Percentiles rank a stretch among this genome's conserved stretches.
phyloP scores from a whole-genome alignment of 139 green algal genomes.

The Pycnococcus provasolii region DNA sequence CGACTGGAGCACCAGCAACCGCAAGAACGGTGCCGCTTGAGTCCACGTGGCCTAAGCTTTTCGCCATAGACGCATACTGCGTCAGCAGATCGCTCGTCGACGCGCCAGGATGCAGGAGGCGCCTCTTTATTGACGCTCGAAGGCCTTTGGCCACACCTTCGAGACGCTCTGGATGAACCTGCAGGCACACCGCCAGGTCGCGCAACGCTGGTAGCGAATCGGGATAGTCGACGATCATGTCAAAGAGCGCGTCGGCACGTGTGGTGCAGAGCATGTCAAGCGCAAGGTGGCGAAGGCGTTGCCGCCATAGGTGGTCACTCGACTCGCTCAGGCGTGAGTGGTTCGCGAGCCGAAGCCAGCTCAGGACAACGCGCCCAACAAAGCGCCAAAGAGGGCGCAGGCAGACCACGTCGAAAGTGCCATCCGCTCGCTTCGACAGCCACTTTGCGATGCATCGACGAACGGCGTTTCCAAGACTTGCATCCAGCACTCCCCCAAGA shows the following conservation, averaged over 20 bases:
- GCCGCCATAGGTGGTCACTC: no score
- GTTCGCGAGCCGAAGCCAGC: no score
- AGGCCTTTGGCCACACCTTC: conserved; percentile 17
- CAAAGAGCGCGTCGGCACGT: conserved; percentile 69
- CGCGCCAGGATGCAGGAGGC: conserved; percentile 79
- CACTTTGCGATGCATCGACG: no score
- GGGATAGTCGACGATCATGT: conserved; percentile 78
- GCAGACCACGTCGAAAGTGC: no score
- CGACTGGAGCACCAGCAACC: conserved; percentile 57
- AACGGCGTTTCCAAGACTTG: no score
- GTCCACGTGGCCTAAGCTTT: conserved; percentile 42
- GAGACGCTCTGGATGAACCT: not conserved
- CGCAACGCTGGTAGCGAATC: conserved; percentile 29
- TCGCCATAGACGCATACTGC: conserved; percentile 78
- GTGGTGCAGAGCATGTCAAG: conserved; percentile 38
- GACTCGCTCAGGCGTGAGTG: no score
- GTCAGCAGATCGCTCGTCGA: conserved; percentile 76
- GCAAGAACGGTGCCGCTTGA: conserved; percentile 59
- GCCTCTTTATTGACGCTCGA: conserved; percentile 28
- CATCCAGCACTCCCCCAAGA: no score
- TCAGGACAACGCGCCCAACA: no score
- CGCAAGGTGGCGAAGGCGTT: no score
- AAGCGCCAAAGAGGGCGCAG: no score
- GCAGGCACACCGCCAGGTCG: conserved; percentile 60
- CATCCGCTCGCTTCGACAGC: no score